Conservation (phyloP, 306 rosid genomes). For the Trifolium subterraneum region DNA sequence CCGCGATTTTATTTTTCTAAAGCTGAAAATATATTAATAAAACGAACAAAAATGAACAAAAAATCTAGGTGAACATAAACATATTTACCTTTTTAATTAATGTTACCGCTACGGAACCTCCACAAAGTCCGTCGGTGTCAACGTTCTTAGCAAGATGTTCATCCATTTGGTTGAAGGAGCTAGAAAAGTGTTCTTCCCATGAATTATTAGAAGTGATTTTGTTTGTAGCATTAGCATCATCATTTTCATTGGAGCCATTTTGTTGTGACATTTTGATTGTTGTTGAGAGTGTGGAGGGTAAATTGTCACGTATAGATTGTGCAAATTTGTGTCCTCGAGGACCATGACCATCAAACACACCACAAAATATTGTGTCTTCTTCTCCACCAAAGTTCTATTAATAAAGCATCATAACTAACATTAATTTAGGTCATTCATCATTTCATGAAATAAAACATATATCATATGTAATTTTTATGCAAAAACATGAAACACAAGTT, state of each 20-base stretch:
- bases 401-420: neutral
- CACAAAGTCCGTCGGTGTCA: conserved; percentile 54
- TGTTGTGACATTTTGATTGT: conserved; percentile 55
- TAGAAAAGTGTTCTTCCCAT: conserved; percentile 65
- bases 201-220: conserved; percentile 13
- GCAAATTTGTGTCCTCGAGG: conserved; percentile 78
- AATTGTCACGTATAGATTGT: conserved; percentile 58
- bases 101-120: conserved; percentile 81
- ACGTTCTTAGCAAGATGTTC: conserved; percentile 54
- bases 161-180: conserved; percentile 68
- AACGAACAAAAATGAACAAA: neutral
- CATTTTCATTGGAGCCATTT: conserved; percentile 18
- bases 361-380: conserved; percentile 64
- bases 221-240: neutral
- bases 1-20: neutral
- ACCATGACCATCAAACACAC: conserved; percentile 99
- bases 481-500: neutral
- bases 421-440: conserved; percentile 19
- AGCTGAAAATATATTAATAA: neutral
- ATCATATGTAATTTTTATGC: neutral
- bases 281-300: conserved; percentile 71
- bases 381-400: conserved; percentile 63
- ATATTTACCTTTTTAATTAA: conserved; percentile 70
- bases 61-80: neutral
- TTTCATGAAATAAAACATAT: neutral